Evolutionary conservation across 2,329 filamentous ascomycete species (phyloP).

Genomic region (Thermochaetoides dissita): DNA sequence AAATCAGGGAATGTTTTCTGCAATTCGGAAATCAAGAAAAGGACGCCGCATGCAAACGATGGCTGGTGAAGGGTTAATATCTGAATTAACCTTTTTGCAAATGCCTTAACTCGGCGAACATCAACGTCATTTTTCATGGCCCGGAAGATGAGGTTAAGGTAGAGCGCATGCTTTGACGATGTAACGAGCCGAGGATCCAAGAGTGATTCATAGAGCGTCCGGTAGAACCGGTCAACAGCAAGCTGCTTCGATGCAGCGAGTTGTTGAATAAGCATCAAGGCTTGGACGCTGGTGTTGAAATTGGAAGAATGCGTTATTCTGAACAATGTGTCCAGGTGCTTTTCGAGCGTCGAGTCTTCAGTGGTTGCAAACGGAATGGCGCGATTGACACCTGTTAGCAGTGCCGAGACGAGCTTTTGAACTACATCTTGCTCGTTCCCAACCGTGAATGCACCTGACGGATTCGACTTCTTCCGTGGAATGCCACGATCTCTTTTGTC

Average conservation of each 20-base stretch:
- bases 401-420: conserved; percentile 83
- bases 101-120: conserved; percentile 83
- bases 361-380: conserved; percentile 84
- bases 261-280: conserved; percentile 87
- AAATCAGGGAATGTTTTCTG: conserved; percentile 68
- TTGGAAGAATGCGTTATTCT: conserved; percentile 94
- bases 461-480: conserved; percentile 12
- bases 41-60: conserved; percentile 80
- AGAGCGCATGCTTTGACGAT: conserved; percentile 90
- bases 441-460: too few relatives aligned
- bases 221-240: conserved; percentile 81
- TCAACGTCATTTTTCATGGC: conserved; percentile 84
- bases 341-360: conserved; percentile 66
- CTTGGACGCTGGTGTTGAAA: conserved; percentile 96
- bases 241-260: conserved; percentile 68
- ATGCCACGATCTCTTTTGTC: conserved; percentile 24
- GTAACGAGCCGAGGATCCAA: conserved; percentile 75
- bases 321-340: conserved; percentile 87
- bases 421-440: conserved; percentile 52
- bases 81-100: conserved; percentile 85
- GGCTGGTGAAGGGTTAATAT: conserved; percentile 79
- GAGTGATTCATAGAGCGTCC: conserved; percentile 87
- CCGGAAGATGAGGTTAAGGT: conserved; percentile 81
- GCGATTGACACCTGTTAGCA: conserved; percentile 88
- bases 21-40: conserved; percentile 77